Base-by-base conservation (phyloP, 1,284 basidiomycete species). In the Fistulinella cinereoalba region DNA sequence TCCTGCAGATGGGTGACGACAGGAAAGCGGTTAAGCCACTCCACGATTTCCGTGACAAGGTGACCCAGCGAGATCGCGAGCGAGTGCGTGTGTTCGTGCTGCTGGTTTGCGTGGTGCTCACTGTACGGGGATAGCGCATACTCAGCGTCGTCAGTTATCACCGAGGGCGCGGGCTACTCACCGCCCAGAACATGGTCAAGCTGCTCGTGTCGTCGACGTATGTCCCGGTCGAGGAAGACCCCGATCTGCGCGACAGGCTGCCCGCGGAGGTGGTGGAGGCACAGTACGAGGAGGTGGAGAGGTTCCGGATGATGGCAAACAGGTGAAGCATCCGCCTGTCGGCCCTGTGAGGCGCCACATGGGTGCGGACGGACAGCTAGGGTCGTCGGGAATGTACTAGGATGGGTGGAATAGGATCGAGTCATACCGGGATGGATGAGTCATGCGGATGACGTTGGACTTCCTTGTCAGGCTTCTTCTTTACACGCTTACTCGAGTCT, bases 1-100 rank as follows among this genome's bases (percentile, higher is more conserved):
- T 64, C 8, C 19, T 61, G 31, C 62, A 61, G 43, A 58, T 61
- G 55, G 58, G 58, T 2, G 50, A 56, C 0, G 57, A 61, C 28
- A 56, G 60, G 38, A 64, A 40, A 16, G 60, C 42, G 7, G 50
- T 62, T 38, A 37, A 44, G 38, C 62, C 60, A 2, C 48, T 64
- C 8, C 47, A 61, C 6, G 58, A 61, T 40, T 51, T 61, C 42
- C 50, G 53, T 21, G 60, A 64, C 24, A 50, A 43, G 25, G 27
- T 63, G 11, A 49, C 42, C 5, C 45, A 49, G 22, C 41, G 43
- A 22, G 60, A 62, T 32, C 41, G 41, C 10, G 46, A 54, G 18
- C 56, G 60, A 43, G 60, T 31, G 23, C 8, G 3, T 24, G 2
- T 37, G 25, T 21, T 8, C 4, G 37, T n/a, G 31, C 27, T 28